Base-by-base conservation (phyloP, 2,329 filamentous ascomycete genomes). In the Colletotrichum chrysophilum region DNA sequence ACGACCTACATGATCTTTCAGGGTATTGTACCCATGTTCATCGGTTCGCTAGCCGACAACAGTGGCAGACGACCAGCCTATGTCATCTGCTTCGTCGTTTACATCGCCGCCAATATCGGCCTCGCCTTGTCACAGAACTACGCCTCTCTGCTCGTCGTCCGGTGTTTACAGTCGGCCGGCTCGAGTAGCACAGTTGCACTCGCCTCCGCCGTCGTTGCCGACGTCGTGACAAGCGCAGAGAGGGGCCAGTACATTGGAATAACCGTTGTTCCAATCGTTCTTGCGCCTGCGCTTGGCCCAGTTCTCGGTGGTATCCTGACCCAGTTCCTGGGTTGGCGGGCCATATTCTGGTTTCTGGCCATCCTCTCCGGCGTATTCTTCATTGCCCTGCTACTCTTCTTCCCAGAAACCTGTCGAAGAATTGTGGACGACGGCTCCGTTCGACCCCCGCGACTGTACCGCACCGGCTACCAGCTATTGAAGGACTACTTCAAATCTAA, bases 171-270 rank as follows among this genome's bases (percentile, higher is more conserved):
- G 10, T 74, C 74, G 2, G 88, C 89, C 4, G 94, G 93, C 10
- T 83, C 90, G 18, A 92, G 92, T 61, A 93, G 93, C 36, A 89
- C 89, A 5, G 89, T 88, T 34, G 90, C 92, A 1, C 81, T 94
- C 10, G 93, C 92, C 0, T 92, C 71, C 10, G 93, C 89, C 0
- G 89, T 94, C 1, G 88, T 94, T 2, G 91, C 91, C 1, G 93
- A 95, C 79, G 85, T 93, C 8, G 86, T 90, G 13, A 93, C 91
- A 0, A 89, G 89, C 3, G 88, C 83, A 16, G 82, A 81, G 24
- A 81, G 87, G 32, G 87, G 82, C 5, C 83, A 83, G 12, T 82
- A 85, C 60, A 83, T 88, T 77, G 83, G 84, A 5, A 82, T 84
- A 64, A 87, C 87, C 55, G 80, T 87, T 5, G 79, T 88, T 34